Base-by-base conservation (phyloP, 2,329 filamentous ascomycete species). In the Zymoseptoria brevis region DNA sequence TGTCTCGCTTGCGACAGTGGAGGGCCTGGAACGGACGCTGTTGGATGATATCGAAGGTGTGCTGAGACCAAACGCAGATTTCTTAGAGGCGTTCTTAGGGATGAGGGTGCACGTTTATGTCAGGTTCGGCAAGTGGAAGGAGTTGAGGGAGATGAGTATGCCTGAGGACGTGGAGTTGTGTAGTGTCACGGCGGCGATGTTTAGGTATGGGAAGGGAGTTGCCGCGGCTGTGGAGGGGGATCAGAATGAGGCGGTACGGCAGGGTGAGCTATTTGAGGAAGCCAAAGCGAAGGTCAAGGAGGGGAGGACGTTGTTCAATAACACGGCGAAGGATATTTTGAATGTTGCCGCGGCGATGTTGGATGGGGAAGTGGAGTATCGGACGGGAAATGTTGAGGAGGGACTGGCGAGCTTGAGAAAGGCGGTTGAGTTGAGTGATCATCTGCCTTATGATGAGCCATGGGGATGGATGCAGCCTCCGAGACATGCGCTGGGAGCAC, bases 401-500 rank as follows among this genome's bases (percentile, higher is more conserved):
- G 64, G 60, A 7, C 89, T 87, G 65, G 66, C 72, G 0, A 76
- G 81, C 55, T 74, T 90, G 2, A 77, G 78, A 0, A 73, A 75
- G n/a, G 80, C 86, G 0, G 81, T 87, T 29, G 64, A 72, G 0
- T 76, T 82, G 1, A 84, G 87, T 60, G 86, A 88, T 66, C 72
- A 70, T 0, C 75, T 90, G 19, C 83, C 84, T 0, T 90, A 88
- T 60, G 84, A 86, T 61, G 87, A 90, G 69, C 87, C 87, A 0
- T 89, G 87, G 86, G 86, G 85, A 0, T 90, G 87, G 87, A 89
- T 90, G 87, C 86, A 88, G 67, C 87, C 87, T 0, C 81, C 83
- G 0, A 78, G 86, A 1, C 87, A 90, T 70, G 87, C 87, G 0
- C 84, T 84, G 45, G 87, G 83, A 0, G 87, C 87, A 0, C 75